phyloP scores from a whole-genome alignment of 805 yeast genomes.

The Zygoascus bituminiphila region DNA sequence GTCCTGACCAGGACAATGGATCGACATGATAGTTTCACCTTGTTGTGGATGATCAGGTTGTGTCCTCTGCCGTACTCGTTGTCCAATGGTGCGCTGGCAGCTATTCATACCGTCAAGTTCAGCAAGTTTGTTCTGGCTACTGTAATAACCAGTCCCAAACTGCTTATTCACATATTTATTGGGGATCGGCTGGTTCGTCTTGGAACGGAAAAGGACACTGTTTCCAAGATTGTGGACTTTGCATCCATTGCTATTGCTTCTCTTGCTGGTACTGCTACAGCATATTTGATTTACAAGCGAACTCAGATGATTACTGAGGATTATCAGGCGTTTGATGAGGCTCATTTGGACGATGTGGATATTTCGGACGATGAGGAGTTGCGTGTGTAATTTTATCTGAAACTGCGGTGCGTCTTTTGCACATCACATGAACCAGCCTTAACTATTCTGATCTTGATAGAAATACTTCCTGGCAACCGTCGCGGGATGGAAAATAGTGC shows the following conservation, averaged over 20 bases:
- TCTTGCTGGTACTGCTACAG: conserved; percentile 46
- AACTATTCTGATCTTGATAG: background rate
- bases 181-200: conserved; percentile 67
- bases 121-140: conserved; percentile 63
- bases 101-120: conserved; percentile 67
- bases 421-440: no score
- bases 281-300: conserved; percentile 58
- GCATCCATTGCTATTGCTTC: conserved; percentile 52
- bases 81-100: conserved; percentile 86
- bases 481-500: background rate
- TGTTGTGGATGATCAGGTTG: conserved; percentile 65
- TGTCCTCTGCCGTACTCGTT: conserved; percentile 93
- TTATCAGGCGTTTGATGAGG: background rate
- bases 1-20: conserved; percentile 73
- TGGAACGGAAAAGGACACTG: conserved; percentile 44
- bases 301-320: conserved; percentile 30
- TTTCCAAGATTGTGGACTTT: conserved; percentile 52
- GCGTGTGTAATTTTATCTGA: background rate
- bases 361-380: background rate
- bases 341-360: conserved; percentile 2
- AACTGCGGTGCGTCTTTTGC: no score
- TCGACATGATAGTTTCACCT: conserved; percentile 47
- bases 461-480: background rate
- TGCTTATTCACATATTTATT: conserved; percentile 64
- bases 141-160: conserved; percentile 70